Evolutionary conservation across 345 rosid species (phyloP).

Genomic region (Lepidium sativum): DNA sequence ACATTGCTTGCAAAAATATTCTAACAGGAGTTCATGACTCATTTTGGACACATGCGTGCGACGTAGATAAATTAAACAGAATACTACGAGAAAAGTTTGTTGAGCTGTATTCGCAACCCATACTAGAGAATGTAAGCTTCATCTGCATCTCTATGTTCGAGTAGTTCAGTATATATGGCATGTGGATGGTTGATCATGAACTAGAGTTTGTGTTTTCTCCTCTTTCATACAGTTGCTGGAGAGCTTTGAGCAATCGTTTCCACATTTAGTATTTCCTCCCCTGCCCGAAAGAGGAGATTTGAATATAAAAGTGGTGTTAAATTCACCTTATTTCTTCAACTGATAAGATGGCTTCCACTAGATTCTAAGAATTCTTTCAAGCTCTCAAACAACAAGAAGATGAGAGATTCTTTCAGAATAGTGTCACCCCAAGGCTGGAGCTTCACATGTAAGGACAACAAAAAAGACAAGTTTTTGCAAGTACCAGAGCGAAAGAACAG

Average conservation of each 20-base stretch:
- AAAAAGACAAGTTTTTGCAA: neutral
- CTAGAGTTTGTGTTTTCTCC: neutral
- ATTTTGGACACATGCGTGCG: conserved; percentile 99
- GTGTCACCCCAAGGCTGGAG: conserved; percentile 18
- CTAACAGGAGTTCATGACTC: conserved; percentile 96
- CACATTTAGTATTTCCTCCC: conserved; percentile 57
- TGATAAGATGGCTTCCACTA: conserved; percentile 30
- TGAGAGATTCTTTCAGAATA: conserved; percentile 8
- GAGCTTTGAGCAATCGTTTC: conserved; percentile 75
- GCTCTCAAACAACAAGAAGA: conserved; percentile 1
- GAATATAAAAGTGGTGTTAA: conserved; percentile 61
- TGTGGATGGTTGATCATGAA: conserved; percentile 54
- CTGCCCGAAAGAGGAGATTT: conserved; percentile 89
- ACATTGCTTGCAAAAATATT: neutral
- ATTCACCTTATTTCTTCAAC: conserved; percentile 94
- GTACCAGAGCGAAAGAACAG: conserved; percentile 2
- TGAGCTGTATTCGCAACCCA: conserved; percentile 76
- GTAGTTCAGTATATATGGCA: conserved; percentile 19
- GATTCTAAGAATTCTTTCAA: conserved; percentile 10
- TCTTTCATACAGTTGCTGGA: conserved; percentile 57
- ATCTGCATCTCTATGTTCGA: neutral
- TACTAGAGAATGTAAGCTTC: conserved; percentile 77
- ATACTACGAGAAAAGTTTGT: conserved; percentile 89
- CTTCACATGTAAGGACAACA: conserved; percentile 1
- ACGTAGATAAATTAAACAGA: conserved; percentile 75